Evolutionary conservation across 2,329 filamentous ascomycete genomes (phyloP).

Genomic region (Pyrenophora graminea): DNA sequence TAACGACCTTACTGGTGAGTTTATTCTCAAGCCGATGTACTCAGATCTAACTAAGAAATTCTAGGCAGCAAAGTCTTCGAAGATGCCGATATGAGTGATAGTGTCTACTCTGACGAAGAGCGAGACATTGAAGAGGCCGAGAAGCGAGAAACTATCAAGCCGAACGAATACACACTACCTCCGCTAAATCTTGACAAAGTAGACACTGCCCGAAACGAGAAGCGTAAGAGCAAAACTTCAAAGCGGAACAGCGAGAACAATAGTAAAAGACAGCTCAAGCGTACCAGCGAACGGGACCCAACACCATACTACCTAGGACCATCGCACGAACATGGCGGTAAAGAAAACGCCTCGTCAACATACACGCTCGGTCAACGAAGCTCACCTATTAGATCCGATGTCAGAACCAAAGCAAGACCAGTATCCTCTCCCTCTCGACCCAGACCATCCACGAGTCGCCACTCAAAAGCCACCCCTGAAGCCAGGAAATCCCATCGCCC

Average conservation of each 20-base stretch:
- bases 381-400: background rate
- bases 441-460: too few species aligned
- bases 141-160: constrained; percentile 27
- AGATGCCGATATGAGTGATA: constrained; percentile 38
- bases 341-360: constrained; percentile 36
- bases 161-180: constrained; percentile 25
- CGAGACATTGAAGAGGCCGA: constrained; percentile 33
- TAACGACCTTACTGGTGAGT: constrained; percentile 25
- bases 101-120: constrained; percentile 37
- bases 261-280: constrained; percentile 27
- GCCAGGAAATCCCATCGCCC: constrained; percentile 12
- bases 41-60: background rate
- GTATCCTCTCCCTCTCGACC: too few species aligned
- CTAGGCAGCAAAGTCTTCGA: constrained; percentile 32
- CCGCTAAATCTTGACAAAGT: constrained; percentile 28
- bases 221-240: constrained; percentile 20
- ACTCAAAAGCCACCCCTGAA: background rate
- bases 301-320: constrained; percentile 28
- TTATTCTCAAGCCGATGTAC: too few species aligned
- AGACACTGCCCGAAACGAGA: constrained; percentile 18
- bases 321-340: constrained; percentile 34
- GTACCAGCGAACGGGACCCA: constrained; percentile 33
- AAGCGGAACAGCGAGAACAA: constrained; percentile 18
- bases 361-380: constrained; percentile 24
- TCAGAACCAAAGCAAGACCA: constrained; percentile 5